Evolutionary conservation across 2,329 filamentous ascomycete genomes (phyloP).

Genomic region (Chaetomiaceae sp.): DNA sequence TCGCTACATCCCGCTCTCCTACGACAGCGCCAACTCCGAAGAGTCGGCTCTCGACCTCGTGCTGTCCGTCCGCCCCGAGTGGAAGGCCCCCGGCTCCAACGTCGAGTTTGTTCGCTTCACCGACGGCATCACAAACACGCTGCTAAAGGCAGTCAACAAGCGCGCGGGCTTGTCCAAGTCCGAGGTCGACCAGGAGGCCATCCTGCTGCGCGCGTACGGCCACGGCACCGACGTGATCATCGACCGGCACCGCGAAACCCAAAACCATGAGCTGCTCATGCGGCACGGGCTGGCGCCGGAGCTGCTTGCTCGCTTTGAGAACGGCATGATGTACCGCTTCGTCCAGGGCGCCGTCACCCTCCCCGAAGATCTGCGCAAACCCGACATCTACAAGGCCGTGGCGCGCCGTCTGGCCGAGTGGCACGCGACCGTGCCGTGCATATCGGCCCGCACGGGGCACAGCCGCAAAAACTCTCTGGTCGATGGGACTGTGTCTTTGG

Average conservation of each 20-base stretch:
- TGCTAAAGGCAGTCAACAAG: conserved; percentile 71
- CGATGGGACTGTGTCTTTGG: conserved; percentile 22
- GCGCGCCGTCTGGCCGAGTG: conserved; percentile 83
- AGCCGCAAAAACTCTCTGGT: conserved; percentile 31
- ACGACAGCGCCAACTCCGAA: conserved; percentile 72
- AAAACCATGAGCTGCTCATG: conserved; percentile 82
- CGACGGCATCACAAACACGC: conserved; percentile 95
- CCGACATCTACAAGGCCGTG: conserved; percentile 74
- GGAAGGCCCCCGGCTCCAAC: conserved; percentile 63
- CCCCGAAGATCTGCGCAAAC: conserved; percentile 71
- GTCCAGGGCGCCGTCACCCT: conserved; percentile 76
- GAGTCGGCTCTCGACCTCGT: conserved; percentile 76
- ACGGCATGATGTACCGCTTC: conserved; percentile 92
- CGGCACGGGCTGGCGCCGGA: conserved; percentile 76
- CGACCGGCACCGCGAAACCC: conserved; percentile 79
- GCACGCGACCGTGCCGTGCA: conserved; percentile 70
- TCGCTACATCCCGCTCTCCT: conserved; percentile 67
- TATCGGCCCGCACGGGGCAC: conserved; percentile 38
- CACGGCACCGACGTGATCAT: conserved; percentile 92
- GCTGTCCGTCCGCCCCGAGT: conserved; percentile 74
- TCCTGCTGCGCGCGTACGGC: conserved; percentile 89
- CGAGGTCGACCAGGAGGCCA: conserved; percentile 75
- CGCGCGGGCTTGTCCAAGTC: conserved; percentile 64
- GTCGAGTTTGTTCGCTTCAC: conserved; percentile 89
- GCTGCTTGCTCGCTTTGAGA: conserved; percentile 86